phyloP scores from a whole-genome alignment of 208 protist genomes.

The Acanthamoeba healyi region DNA sequence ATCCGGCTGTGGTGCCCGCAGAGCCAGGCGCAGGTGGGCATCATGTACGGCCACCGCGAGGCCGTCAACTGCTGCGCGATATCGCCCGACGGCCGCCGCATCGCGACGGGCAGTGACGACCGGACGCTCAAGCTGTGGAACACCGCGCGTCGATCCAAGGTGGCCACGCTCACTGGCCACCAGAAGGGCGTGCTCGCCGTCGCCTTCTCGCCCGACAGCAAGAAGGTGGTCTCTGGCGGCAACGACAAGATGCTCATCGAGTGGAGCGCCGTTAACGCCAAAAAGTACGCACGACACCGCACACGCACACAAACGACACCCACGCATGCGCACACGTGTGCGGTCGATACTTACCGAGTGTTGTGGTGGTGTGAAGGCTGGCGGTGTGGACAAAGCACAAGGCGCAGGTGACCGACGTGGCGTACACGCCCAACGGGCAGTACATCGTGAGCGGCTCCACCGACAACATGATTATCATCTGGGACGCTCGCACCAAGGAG shows the following conservation, averaged over 20 bases:
- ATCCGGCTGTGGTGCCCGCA: not conserved
- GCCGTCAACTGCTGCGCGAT: constrained; percentile 38
- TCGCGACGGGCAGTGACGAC: constrained; percentile 52
- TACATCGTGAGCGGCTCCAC: constrained; percentile 52
- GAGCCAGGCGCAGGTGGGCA: not conserved
- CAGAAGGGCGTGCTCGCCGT: constrained; percentile 80
- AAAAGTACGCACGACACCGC: too few species aligned
- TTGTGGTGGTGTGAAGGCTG: too few species aligned
- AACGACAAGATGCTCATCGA: too few species aligned
- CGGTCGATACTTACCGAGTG: too few species aligned
- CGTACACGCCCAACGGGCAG: constrained; percentile 72
- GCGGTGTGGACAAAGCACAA: constrained; percentile 55
- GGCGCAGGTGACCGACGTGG: not conserved
- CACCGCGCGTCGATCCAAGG: not conserved
- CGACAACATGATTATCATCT: constrained; percentile 42
- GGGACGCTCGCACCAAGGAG: constrained; percentile 8
- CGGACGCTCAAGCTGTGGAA: constrained; percentile 61
- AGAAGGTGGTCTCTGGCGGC: too few species aligned
- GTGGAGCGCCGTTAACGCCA: not conserved
- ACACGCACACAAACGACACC: too few species aligned
- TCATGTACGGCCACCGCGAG: constrained; percentile 72
- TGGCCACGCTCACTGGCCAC: constrained; percentile 77
- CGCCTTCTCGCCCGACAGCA: too few species aligned
- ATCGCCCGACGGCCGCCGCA: constrained; percentile 6
- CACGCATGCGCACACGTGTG: too few species aligned